phyloP scores from a whole-genome alignment of 73 alveolate species.

The Blepharisma japonicum region DNA sequence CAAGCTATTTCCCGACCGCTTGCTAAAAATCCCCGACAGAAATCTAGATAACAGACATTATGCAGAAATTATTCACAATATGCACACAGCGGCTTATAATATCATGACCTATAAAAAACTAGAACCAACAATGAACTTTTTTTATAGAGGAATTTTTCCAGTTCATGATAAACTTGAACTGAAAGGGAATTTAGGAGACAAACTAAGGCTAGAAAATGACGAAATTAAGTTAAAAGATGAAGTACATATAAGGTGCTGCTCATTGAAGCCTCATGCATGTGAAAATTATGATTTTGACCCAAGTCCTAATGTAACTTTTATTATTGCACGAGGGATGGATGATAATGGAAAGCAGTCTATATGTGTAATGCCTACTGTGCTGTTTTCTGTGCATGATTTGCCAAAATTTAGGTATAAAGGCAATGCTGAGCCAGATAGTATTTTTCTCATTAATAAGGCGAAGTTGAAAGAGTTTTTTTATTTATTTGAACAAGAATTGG shows the following conservation, averaged over 20 bases:
- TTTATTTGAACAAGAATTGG: too few species aligned
- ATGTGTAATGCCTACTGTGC: constrained; percentile 19
- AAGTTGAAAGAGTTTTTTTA: too few species aligned
- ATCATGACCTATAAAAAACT: constrained; percentile 1
- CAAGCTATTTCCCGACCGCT: neutral
- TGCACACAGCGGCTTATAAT: constrained; percentile 12
- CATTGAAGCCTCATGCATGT: constrained; percentile 19
- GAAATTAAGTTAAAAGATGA: neutral
- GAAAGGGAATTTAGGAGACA: neutral
- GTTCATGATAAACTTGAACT: neutral
- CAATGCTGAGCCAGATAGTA: too few species aligned
- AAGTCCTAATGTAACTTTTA: neutral
- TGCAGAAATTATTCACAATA: constrained; percentile 4
- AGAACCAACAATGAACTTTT: neutral
- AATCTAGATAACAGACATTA: neutral
- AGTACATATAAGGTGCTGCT: neutral
- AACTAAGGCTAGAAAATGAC: neutral
- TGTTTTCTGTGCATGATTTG: constrained; percentile 3
- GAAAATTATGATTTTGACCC: constrained; percentile 9
- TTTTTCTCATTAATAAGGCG: too few species aligned
- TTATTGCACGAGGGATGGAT: constrained; percentile 18
- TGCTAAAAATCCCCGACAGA: neutral
- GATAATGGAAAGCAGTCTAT: neutral
- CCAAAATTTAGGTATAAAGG: neutral
- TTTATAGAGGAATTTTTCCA: neutral